Evolutionary conservation across 148 eudicot species (phyloP), one percentile per base, ranked within the genome.

Genomic region (Rheum nobile): DNA sequence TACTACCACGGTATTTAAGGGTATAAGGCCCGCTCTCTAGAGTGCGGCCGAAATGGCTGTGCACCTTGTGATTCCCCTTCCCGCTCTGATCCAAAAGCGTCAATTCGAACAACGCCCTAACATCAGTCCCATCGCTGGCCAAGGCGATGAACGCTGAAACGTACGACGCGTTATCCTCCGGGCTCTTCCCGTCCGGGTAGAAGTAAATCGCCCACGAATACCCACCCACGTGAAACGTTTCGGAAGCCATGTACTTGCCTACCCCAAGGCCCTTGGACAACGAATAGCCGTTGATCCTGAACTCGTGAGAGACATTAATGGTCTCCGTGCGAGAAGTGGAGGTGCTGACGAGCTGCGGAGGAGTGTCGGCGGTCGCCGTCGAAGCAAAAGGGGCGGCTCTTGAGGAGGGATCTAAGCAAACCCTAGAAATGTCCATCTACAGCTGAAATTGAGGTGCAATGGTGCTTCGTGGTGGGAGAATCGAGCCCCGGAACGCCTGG

Each of bases 81-180:
- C 87, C 90, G 74, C 87, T 86, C 80, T 86, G 90, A 84, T 86
- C 90, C 71, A 80, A 42, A 37, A 86, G 78, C 76, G 81, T 78
- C 75, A 86, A 61, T 50, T 84, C 90, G 44, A 86, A 86, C 80
- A 86, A 76, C 6, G 90, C 90, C 80, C 90, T 80, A 34, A 86
- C 90, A 71, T 84, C 86, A 0, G 80, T 77, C 34, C 83, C 90
- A 38, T 86, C 90, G 32, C 85, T 84, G 16, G 86, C 90, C 71
- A 86, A 74, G 1, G 90, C 87, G 29, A 86, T 84, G 55, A 86
- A 86, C 65, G 84, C 72, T 22, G 90, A 86, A 4, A 84, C 87
- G n/a, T 84, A 80, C 31, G 75, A 55, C 4, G 79, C 76, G 67
- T 82, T 81, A 70, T 86, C 89, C 75, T 86, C 89, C 9, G 74